Base-by-base conservation (phyloP, 1,284 basidiomycete genomes). In the Naganishia cerealis region DNA sequence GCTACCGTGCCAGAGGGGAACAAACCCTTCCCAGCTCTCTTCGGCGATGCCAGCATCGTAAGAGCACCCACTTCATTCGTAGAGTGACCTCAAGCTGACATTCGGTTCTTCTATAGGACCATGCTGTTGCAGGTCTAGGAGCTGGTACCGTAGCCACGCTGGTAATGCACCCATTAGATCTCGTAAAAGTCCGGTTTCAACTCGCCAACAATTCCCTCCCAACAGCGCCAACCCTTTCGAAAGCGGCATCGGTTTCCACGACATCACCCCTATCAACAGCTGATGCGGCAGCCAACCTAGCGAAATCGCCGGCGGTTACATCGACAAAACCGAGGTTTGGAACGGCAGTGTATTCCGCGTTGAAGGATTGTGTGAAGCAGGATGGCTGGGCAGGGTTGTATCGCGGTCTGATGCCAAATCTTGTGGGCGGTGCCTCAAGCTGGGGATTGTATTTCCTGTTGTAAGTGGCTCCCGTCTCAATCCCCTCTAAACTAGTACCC, bases 371-470 rank as follows among this genome's bases (percentile, higher is more conserved):
- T 56, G 87, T 91, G 40, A 82, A 81, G 39, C 82, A 84, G 43
- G 87, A 92, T 71, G 94, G 95, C 8, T 90, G 87, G 87, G 85
- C 81, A 71, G 95, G 94, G 0, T 83, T 99, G 59, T 98, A 98
- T 80, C 86, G 95, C 69, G 95, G 95, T 13, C 82, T 99, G 36
- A 86, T 87, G 2, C 88, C 94, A 1, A 99, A 99, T 77, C 86
- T 98, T 54, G 91, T 92, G 0, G 95, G 96, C 21, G 98, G 98
- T 74, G 93, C 94, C n/a, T 88, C 90, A 7, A 94, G 91, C 74
- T 99, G 95, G 95, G 95, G 96, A 0, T 81, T 97, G 39, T 99
- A 99, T 81, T 99, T 99, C 81, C 85, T 97, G 71, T 96, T 96
- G 95, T 95, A 78, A 81, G 92, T 85, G 9, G 7, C 16, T 70